Conservation (phyloP, 2,329 filamentous ascomycete species). For the Trichoderma asperellum region DNA sequence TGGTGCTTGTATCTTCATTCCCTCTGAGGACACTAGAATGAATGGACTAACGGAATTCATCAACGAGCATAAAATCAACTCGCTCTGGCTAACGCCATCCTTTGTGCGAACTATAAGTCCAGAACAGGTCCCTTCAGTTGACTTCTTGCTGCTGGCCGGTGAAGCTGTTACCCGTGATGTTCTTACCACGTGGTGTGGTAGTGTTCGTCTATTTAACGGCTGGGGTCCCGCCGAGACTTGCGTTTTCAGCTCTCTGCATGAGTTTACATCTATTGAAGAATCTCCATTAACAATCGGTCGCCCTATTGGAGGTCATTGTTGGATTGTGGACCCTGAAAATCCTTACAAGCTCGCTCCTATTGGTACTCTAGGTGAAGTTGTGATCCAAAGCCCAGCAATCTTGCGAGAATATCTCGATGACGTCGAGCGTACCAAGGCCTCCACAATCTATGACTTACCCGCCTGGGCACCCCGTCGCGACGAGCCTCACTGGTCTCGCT, state of each 20-base stretch:
- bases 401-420: slow-evolving; percentile 53
- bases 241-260: slow-evolving; percentile 32
- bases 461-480: slow-evolving; percentile 15
- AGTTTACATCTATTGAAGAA: neutral
- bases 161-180: slow-evolving; percentile 22
- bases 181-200: slow-evolving; percentile 28
- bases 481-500: slow-evolving; percentile 28
- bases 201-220: slow-evolving; percentile 44
- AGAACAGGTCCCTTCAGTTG: slow-evolving; percentile 10
- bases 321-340: slow-evolving; percentile 34
- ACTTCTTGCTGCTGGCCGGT: slow-evolving; percentile 20
- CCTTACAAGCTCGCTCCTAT: slow-evolving; percentile 33
- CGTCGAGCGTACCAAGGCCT: slow-evolving; percentile 44
- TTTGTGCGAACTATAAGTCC: slow-evolving; percentile 11
- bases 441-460: slow-evolving; percentile 41
- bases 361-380: slow-evolving; percentile 39
- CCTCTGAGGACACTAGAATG: slow-evolving; percentile 27
- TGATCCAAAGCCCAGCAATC: slow-evolving; percentile 49
- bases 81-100: slow-evolving; percentile 18
- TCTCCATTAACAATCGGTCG: slow-evolving; percentile 26
- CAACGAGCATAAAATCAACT: slow-evolving; percentile 1
- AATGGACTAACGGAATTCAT: slow-evolving; percentile 28
- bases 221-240: slow-evolving; percentile 50
- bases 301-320: slow-evolving; percentile 27
- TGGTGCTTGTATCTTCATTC: slow-evolving; percentile 34